Base-by-base conservation (phyloP, 805 yeast species). In the Candida argentea region DNA sequence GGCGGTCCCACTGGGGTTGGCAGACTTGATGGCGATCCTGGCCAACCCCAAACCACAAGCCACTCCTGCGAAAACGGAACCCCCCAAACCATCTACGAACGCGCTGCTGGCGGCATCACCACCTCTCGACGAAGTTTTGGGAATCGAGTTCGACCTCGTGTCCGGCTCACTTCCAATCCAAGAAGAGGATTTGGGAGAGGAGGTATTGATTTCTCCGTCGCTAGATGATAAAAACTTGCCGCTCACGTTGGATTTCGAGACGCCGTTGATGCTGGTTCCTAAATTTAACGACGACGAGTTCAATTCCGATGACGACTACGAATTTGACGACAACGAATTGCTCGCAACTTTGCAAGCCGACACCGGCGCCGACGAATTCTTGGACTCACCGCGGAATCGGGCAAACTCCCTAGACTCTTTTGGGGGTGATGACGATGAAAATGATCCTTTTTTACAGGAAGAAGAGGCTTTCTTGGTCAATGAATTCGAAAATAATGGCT, bases 241-340 rank as follows among this genome's bases (percentile, higher is more conserved):
- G 20, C 45, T 52, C 27, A 10, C 7, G 20, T 20, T 19, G 9
- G 55, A 52, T 19, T 55, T 52, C 26, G 56, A 55, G 28, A 39
- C 43, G 20, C 46, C 55, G 31, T 32, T 57, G 22, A 47, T 68
- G 32, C 67, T 56, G 33, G 76, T 70, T 3, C 78, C 76, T 10
- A 66, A 62, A 36, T 52, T 71, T 33, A 61, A 62, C 26, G 75
- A 68, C 15, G 61, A 57, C 16, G 70, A 61, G 26, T 40, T 59
- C 24, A 56, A 55, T 32, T 70, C 79, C 0, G 85, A 75, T 32
- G 84, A 73, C 7, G 87, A 76, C 42, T 75, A 76, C 40, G 76
- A 70, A 38, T 63, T 70, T 34, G 76, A 62, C 39, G 69, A 62
- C 37, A 61, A 62, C 35, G 69, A 60, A 34, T 43, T 62, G 18